Conservation (phyloP, 495 filamentous ascomycete genomes). For the Corynascus novoguineensis region DNA sequence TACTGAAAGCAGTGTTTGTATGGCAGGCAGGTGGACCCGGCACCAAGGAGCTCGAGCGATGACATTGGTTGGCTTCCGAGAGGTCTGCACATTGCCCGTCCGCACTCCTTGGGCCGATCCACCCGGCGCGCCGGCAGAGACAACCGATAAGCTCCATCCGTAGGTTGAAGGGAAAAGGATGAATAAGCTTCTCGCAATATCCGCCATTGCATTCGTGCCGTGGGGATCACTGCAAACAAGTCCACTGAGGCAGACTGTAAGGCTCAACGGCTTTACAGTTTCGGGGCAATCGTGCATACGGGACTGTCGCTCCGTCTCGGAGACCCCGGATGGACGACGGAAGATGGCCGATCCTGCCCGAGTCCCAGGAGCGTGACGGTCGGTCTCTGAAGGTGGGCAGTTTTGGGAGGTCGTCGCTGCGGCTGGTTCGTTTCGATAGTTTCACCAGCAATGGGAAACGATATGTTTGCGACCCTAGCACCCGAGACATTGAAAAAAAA, state of each 20-base stretch:
- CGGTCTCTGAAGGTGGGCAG: no score
- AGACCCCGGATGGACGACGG: neutral
- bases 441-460: no score
- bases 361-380: no score
- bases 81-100: constrained; percentile 8
- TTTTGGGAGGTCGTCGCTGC: no score
- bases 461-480: neutral
- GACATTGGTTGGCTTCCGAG: constrained; percentile 26
- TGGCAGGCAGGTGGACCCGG: neutral
- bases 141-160: constrained; percentile 3
- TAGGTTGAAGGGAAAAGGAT: neutral
- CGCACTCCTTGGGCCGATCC: constrained; percentile 5
- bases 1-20: no score
- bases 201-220: neutral
- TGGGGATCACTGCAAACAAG: neutral
- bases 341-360: no score
- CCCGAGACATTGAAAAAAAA: no score
- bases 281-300: neutral
- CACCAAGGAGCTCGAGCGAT: constrained; percentile 19
- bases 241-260: constrained; percentile 13
- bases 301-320: neutral
- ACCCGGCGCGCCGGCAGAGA: constrained; percentile 3
- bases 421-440: no score
- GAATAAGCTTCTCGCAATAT: constrained; percentile 2
- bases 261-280: constrained; percentile 3